Percentiles rank a stretch among this genome's conserved stretches.
Evolutionary conservation across 768 basidiomycete species (phyloP).

Genomic region (Termitomyces sp.): DNA sequence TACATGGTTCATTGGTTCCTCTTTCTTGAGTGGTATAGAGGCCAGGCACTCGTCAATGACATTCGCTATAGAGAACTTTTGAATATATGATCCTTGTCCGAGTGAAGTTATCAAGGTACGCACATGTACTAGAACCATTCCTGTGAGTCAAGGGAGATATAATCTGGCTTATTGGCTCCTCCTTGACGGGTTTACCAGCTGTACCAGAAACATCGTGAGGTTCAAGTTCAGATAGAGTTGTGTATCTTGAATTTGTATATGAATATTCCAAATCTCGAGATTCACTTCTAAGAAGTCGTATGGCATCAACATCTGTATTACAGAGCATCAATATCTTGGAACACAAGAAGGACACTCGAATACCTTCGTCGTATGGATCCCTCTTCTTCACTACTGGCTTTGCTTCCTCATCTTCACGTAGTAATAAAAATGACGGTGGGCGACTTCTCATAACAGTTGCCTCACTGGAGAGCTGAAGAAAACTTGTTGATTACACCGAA

Average conservation of each 20-base stretch:
- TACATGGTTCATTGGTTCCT: neutral
- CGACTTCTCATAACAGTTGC: neutral
- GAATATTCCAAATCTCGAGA: neutral
- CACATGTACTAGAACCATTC: neutral
- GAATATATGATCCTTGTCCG: neutral
- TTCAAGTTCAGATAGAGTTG: neutral
- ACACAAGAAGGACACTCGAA: neutral
- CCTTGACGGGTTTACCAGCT: neutral
- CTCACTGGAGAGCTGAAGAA: neutral
- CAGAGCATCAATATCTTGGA: neutral
- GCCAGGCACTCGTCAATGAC: neutral
- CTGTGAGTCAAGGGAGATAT: neutral
- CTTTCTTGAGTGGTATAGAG: neutral
- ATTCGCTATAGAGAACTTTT: neutral
- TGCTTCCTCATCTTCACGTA: neutral
- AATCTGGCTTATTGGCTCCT: neutral
- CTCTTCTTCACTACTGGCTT: slow-evolving; percentile 5
- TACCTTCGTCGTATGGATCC: slow-evolving; percentile 18
- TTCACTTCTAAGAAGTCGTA: neutral
- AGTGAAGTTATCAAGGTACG: neutral
- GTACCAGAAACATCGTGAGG: neutral
- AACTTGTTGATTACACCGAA: neutral
- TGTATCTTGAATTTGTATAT: neutral
- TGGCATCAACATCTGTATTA: slow-evolving; percentile 9
- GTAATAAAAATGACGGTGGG: neutral